Percentiles rank a stretch among this genome's conserved stretches.
Conservation (phyloP, 2,329 filamentous ascomycete species). For the Metarhizium guizhouense region DNA sequence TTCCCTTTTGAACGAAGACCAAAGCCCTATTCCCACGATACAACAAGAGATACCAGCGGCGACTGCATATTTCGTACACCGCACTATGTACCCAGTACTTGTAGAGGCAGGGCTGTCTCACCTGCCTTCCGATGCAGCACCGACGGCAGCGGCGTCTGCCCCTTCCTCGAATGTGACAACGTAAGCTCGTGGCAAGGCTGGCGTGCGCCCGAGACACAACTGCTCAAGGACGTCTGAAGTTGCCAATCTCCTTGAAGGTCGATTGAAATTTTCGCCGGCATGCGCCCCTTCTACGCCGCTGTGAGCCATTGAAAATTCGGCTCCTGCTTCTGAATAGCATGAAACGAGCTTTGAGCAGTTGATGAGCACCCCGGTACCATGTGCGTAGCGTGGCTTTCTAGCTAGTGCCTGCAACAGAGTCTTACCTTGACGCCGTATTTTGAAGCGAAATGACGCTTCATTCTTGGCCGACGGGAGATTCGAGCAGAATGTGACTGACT, state of each 20-base stretch:
- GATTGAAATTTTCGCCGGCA: neutral
- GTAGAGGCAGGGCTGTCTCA: no score
- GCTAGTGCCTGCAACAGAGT: neutral
- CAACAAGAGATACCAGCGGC: no score
- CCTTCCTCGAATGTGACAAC: neutral
- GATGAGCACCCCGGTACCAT: neutral
- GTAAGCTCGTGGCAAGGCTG: neutral
- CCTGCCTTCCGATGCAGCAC: no score
- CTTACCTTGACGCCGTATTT: no score
- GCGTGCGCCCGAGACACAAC: neutral
- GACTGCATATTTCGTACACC: no score
- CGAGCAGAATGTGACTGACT: no score
- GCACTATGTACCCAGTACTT: no score
- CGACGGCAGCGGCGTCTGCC: neutral
- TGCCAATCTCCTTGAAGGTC: neutral
- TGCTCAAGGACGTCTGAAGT: neutral
- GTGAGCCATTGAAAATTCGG: neutral
- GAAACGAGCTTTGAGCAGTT: neutral
- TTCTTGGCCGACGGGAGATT: no score
- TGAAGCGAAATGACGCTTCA: no score
- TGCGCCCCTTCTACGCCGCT: neutral
- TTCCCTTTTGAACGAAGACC: no score
- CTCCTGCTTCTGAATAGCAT: neutral
- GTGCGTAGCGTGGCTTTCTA: neutral
- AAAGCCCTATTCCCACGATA: no score